Evolutionary conservation across 257 asterid genomes (phyloP), one percentile per base, ranked within the genome.

Genomic region (Catharanthus roseus): DNA sequence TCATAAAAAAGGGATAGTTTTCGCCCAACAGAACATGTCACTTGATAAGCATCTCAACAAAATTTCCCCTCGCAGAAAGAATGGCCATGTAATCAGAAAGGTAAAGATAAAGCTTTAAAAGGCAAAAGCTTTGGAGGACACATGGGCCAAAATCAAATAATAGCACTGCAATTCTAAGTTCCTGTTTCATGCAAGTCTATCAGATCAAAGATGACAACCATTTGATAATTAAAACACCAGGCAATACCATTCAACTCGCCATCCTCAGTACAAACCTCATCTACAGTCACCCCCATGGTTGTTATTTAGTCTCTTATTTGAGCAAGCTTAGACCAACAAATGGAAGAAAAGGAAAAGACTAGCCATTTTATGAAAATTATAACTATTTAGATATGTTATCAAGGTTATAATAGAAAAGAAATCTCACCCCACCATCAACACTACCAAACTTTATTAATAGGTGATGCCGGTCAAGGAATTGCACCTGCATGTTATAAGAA

Each of bases 341-440:
- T 28, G 64, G 33, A 58, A 41, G 33, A 28, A n/a, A 4, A 3
- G 54, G 26, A 57, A 47, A 58, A 24, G 36, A 69, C 42, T 39
- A 74, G 44, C 62, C 36, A 58, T 16, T 6, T 61, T 29, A 36
- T 29, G 23, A 39, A 55, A 56, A 12, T 15, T 39, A 45, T 19
- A 41, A 53, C 41, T 47, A 36, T 39, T 50, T 8, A 49, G 53
- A 72, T 44, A 69, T 54, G 8, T 26, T 38, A 36, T 34, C 73
- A 47, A 56, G 34, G 47, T 63, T 8, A 70, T 73, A 75, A 76
- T 55, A 80, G 55, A 65, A 73, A 67, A 74, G 73, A 78, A 74
- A 68, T 79, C 97, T 86, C 82, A 93, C 98, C 87, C 92, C 97
- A 69, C 96, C 99, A 83, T 91, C 97, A 71, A 91, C 95, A 82